phyloP scores from a whole-genome alignment of 2,329 filamentous ascomycete species.

The Bipolaris sorokiniana region DNA sequence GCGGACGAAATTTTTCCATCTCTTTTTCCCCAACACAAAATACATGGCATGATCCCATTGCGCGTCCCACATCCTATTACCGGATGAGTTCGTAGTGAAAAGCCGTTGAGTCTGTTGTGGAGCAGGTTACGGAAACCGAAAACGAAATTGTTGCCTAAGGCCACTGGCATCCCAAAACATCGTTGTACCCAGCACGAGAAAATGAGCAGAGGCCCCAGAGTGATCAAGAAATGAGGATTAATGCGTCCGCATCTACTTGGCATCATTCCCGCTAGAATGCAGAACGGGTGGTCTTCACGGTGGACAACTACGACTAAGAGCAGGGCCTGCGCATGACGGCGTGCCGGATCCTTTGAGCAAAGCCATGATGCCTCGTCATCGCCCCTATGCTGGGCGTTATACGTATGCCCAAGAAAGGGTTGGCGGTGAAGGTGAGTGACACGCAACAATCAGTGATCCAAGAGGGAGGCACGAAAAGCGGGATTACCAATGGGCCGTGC shows the following conservation, averaged over 20 bases:
- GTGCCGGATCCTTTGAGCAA: neutral
- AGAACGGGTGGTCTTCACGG: no score
- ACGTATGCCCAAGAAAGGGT: neutral
- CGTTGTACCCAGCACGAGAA: no score
- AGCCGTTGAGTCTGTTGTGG: no score
- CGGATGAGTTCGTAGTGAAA: no score
- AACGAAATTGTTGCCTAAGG: no score
- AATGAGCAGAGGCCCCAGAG: neutral
- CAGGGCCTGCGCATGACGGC: neutral
- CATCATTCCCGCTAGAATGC: neutral
- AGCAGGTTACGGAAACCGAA: no score
- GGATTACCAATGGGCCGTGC: constrained; percentile 13
- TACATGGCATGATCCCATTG: neutral
- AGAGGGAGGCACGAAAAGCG: constrained; percentile 10
- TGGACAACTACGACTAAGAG: neutral
- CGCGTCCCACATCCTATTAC: neutral
- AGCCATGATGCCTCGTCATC: neutral
- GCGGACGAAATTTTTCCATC: neutral
- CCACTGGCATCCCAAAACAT: no score
- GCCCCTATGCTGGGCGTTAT: neutral
- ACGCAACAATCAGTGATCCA: constrained; percentile 2
- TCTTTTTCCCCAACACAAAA: neutral
- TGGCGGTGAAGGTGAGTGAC: neutral
- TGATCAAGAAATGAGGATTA: neutral
- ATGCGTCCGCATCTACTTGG: neutral